Percentiles rank a stretch among this genome's conserved stretches.
These are phyloP conservation scores for Friedmanniomyces simplex DNA, from an alignment of 495 filamentous ascomycete species.

Conservation along the genomic window DNA sequence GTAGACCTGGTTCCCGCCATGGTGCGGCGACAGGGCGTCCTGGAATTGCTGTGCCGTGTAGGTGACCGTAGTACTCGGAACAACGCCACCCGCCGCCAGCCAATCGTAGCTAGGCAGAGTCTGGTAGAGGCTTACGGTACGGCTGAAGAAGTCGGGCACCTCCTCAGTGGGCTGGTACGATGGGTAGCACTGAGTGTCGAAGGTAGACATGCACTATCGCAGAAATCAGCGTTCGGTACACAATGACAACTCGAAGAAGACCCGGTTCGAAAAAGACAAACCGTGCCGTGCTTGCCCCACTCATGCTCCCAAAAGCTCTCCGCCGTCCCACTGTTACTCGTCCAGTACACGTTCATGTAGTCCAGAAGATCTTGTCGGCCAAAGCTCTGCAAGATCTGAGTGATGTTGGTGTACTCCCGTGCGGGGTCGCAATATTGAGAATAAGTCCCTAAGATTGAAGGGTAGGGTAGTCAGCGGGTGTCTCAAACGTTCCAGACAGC, in stretches of 20 bases:
- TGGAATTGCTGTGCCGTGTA: conserved; percentile 56
- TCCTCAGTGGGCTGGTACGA: conserved; percentile 48
- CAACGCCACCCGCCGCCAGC: conserved; percentile 51
- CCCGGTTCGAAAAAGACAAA: too few relatives aligned
- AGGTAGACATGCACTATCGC: conserved; percentile 48
- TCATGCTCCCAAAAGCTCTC: conserved; percentile 72
- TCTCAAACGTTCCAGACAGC: too few relatives aligned
- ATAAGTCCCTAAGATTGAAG: too few relatives aligned
- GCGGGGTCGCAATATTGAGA: conserved; percentile 58
- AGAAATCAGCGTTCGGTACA: neutral
- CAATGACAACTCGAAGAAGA: neutral
- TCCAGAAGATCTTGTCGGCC: conserved; percentile 51
- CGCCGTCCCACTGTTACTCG: conserved; percentile 53
- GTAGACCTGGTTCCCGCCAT: conserved; percentile 57
- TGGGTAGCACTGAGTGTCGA: conserved; percentile 63
- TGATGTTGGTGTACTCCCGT: conserved; percentile 64
- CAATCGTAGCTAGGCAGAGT: conserved; percentile 44
- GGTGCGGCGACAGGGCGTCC: conserved; percentile 44
- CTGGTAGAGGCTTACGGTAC: conserved; percentile 53
- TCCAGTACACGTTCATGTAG: conserved; percentile 75
- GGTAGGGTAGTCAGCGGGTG: too few relatives aligned
- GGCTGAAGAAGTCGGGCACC: conserved; percentile 52
- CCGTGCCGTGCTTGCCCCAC: conserved; percentile 69
- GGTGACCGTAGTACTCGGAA: conserved; percentile 45
- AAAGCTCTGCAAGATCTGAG: conserved; percentile 49